phyloP scores from a whole-genome alignment of 1,284 basidiomycete genomes.

The Fistulinella cinereoalba region DNA sequence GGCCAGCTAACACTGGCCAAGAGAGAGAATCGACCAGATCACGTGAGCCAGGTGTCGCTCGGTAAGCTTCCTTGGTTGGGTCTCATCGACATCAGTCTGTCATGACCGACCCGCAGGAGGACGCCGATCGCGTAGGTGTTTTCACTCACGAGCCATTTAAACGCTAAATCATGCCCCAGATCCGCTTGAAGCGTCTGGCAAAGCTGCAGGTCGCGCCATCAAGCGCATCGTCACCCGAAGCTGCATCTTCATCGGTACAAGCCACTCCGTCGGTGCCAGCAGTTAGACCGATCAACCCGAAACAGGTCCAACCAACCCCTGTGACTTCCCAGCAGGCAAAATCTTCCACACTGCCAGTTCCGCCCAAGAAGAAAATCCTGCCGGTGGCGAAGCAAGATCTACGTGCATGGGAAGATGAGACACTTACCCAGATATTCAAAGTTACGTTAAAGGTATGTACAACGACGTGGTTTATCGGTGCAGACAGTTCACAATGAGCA shows the following conservation, averaged over 20 bases:
- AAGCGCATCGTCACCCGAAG: constrained; percentile 32
- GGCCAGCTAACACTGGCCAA: no score
- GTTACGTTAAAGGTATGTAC: constrained; percentile 74
- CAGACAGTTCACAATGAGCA: constrained; percentile 31
- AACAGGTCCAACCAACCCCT: constrained; percentile 29
- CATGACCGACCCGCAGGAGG: constrained; percentile 64
- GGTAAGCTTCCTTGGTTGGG: background rate
- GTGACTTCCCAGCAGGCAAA: constrained; percentile 23
- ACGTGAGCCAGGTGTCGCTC: constrained; percentile 18
- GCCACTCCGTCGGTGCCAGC: constrained; percentile 23
- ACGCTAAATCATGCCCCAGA: constrained; percentile 45
- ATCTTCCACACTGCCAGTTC: constrained; percentile 27
- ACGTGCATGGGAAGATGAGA: constrained; percentile 70
- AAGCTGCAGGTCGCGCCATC: constrained; percentile 58
- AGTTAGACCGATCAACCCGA: constrained; percentile 34
- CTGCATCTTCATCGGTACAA: constrained; percentile 16
- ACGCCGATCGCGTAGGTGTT: constrained; percentile 67
- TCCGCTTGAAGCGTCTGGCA: constrained; percentile 83
- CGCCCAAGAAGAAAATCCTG: constrained; percentile 46
- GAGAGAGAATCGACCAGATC: constrained; percentile 5
- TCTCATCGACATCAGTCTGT: background rate
- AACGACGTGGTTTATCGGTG: background rate
- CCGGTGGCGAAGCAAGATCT: constrained; percentile 51
- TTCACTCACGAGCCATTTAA: background rate
- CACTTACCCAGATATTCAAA: constrained; percentile 66